Evolutionary conservation across 1,139 yeast genomes (phyloP), one percentile per base, ranked within the genome.

Genomic region (Yamadazyma dushanensis): DNA sequence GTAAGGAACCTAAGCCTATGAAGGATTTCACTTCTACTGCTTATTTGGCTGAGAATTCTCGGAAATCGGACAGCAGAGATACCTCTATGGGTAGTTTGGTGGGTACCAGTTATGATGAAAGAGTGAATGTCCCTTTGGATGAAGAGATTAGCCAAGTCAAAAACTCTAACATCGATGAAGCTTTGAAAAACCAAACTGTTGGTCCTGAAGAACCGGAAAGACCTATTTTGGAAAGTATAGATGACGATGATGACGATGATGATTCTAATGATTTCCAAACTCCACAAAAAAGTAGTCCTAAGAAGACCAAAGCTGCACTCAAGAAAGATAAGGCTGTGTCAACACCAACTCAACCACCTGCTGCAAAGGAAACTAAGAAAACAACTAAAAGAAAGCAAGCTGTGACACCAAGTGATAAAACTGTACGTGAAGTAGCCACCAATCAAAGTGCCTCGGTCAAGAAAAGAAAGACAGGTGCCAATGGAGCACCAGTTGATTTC

Each of bases 1-100:
- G 67, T 19, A 53, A 59, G 22, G 51, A 44, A 3, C 83, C 87
- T 1, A 65, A 63, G 14, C 34, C 35, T n/a, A 77, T 80, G 73
- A 77, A 70, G 41, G 74, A 76, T 47, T 59, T 54, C 41, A 49
- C 63, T 15, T 26, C 38, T 8, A 18, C 19, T 16, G 5, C 28
- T 4, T 31, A 31, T 13, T 23, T 30, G 10, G 26, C 8, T 13
- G 25, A 31, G 14, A 31, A 16, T 5, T n/a, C n/a, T n/a, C n/a
- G n/a, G n/a, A n/a, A n/a, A n/a, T n/a, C n/a, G n/a, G n/a, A n/a
- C n/a, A n/a, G n/a, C n/a, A n/a, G n/a, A n/a, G n/a, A n/a, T n/a
- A n/a, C n/a, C n/a, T n/a, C n/a, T n/a, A n/a, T 45, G 15, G 42
- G 39, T 17, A 34, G 17, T 7, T 24, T 41, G 14, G 45, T 45